Percentiles rank a stretch among this genome's conserved stretches.
phyloP scores from a whole-genome alignment of 495 filamentous ascomycete species.

The Pseudevernia furfuracea region DNA sequence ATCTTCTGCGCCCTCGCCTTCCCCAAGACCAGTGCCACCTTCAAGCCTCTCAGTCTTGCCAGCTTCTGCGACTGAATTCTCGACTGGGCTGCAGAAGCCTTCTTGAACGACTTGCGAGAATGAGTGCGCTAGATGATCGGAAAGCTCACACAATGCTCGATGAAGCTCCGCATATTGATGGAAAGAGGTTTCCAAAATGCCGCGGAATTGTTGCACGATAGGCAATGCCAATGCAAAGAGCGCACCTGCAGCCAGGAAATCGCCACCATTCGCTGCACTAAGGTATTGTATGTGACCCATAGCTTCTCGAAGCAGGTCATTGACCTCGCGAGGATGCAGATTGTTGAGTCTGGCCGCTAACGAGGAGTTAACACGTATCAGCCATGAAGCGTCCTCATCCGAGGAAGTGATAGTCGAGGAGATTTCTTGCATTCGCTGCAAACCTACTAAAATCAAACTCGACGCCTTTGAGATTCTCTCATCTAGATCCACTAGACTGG shows the following conservation, averaged over 20 bases:
- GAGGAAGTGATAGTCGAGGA: constrained; percentile 40
- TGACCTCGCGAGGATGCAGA: constrained; percentile 51
- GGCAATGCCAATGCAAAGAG: constrained; percentile 62
- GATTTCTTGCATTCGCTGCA: constrained; percentile 59
- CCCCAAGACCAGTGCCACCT: constrained; percentile 90
- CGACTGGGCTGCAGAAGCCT: constrained; percentile 84
- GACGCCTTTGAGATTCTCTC: constrained; percentile 48
- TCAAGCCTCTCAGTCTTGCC: constrained; percentile 70
- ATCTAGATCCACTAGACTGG: constrained; percentile 42
- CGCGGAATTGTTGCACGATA: constrained; percentile 64
- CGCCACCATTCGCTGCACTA: constrained; percentile 36
- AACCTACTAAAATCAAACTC: constrained; percentile 62
- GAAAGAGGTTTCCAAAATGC: constrained; percentile 48
- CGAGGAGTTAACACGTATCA: constrained; percentile 51
- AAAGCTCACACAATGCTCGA: constrained; percentile 60
- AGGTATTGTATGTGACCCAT: constrained; percentile 46
- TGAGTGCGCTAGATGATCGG: constrained; percentile 62
- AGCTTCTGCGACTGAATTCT: constrained; percentile 59
- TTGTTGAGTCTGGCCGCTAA: constrained; percentile 50
- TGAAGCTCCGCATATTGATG: constrained; percentile 51
- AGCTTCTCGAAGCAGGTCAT: constrained; percentile 40
- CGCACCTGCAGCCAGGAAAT: constrained; percentile 45
- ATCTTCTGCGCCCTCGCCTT: constrained; percentile 89
- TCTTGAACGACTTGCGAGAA: constrained; percentile 69
- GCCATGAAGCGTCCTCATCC: constrained; percentile 53